Evolutionary conservation across 805 yeast genomes (phyloP).

Genomic region (Jamesozyma rosinii): DNA sequence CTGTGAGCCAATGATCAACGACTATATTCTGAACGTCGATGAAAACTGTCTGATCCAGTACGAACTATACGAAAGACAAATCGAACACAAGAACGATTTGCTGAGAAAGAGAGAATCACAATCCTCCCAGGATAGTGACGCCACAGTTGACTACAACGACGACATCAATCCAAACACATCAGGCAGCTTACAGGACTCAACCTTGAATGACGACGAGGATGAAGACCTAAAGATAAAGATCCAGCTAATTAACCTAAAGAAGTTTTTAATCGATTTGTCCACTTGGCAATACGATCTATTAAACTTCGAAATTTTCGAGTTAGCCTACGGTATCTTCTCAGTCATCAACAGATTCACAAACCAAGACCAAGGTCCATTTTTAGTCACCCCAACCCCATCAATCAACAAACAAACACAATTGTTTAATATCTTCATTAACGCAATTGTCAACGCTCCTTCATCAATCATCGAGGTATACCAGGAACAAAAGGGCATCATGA

Average conservation of each 20-base stretch:
- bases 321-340: conserved; percentile 26
- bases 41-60: conserved; percentile 37
- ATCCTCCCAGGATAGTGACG: conserved; percentile 21
- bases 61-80: conserved; percentile 28
- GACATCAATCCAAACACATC: background rate
- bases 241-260: conserved; percentile 40
- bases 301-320: conserved; percentile 25
- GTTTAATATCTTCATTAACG: conserved; percentile 19
- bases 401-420: conserved; percentile 17
- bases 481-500: conserved; percentile 17
- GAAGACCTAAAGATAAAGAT: conserved; percentile 27
- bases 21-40: conserved; percentile 37
- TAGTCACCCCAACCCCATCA: conserved; percentile 20
- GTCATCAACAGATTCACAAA: conserved; percentile 24
- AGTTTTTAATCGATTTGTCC: conserved; percentile 41
- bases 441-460: conserved; percentile 19
- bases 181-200: conserved; percentile 18
- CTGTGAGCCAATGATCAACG: conserved; percentile 50
- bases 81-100: conserved; percentile 21
- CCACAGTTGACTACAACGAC: conserved; percentile 21
- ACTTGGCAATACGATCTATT: conserved; percentile 39
- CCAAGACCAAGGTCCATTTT: conserved; percentile 26
- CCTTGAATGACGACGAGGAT: conserved; percentile 15
- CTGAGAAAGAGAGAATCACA: conserved; percentile 16
- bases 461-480: conserved; percentile 20